Base-by-base conservation (phyloP, 169 alveolate genomes). In the Plasmodium sp. region DNA sequence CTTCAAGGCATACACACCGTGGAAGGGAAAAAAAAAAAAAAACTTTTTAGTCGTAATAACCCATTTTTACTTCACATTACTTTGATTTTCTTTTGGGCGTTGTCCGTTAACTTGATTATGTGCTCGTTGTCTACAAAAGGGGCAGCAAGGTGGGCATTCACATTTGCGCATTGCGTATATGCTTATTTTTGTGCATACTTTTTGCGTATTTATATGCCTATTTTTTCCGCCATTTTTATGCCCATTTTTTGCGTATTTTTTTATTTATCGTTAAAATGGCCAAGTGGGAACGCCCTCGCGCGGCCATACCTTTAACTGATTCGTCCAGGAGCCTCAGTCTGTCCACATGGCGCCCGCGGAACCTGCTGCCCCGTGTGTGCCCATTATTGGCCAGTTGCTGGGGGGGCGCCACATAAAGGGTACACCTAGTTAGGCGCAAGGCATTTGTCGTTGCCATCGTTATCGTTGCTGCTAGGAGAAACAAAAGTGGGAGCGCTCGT, bases 101-200 rank as follows among this genome's bases (percentile, higher is more conserved):
- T 82, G 54, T 80, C 77, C 39, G 95, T 91, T 67, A 91, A 22
- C 83, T 91, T 80, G 27, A 91, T 91, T 81, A 91, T 91, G 83
- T 91, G 95, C 43, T 91, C 95, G 54, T 91, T 91, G 82, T 43
- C 95, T 91, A 48, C 72, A 36, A 80, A 77, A 31, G 56, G 51
- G 81, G 27, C 27, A 62, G 73, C 41, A 72, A 45, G 48, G 33
- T 16, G 27, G 73, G 27, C 58, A 48, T 48, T 10, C 58, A 48
- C 58, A 48, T 48, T 9, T 12, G 58, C 58, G 58, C 10, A 83
- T 9, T 12, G 58, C 58, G 58, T 48, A 83, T 62, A 83, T 6
- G n/a, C 16, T 33, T 48, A 71, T 6, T 43, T 73, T 71, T 2
- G 36, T 12, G 34, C n/a, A 3, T 72, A 51, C 48, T 33, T 81